These are phyloP conservation scores for Prototheca cutis DNA, from an alignment of 163 green algal genomes.

Conservation along the genomic window DNA sequence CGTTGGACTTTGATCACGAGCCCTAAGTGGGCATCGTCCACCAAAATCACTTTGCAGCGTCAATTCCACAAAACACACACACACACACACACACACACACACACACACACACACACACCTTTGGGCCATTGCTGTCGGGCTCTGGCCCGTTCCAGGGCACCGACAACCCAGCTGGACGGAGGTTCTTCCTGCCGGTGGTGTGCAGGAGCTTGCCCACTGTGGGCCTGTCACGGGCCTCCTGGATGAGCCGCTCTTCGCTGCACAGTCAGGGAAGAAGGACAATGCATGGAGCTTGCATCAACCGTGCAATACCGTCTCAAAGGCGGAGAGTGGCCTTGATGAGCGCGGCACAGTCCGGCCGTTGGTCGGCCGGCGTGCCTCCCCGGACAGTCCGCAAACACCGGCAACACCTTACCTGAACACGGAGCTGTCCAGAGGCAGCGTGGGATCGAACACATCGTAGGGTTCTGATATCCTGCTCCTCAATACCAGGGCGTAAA, in stretches of 20 bases:
- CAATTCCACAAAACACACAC: background rate
- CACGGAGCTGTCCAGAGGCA: background rate
- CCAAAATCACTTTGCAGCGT: too few relatives aligned
- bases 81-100: background rate
- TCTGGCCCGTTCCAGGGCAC: background rate
- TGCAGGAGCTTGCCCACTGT: background rate
- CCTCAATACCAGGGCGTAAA: background rate
- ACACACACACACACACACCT: background rate
- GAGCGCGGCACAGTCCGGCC: background rate
- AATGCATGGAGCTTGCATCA: background rate
- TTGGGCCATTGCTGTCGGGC: background rate
- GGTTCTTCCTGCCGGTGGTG: background rate
- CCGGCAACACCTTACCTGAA: background rate
- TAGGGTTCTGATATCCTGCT: background rate
- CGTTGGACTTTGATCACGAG: background rate
- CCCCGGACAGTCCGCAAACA: background rate
- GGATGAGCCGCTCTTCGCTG: background rate
- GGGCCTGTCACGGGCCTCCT: background rate
- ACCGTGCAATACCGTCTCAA: too few relatives aligned
- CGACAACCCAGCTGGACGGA: background rate
- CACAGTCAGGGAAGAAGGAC: background rate
- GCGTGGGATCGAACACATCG: background rate
- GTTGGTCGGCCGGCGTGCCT: background rate
- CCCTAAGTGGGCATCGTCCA: too few relatives aligned
- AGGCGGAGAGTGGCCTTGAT: too few relatives aligned